Evolutionary conservation across 176 grass and related monocot genomes (phyloP).

Genomic region (Oryza australiensis): DNA sequence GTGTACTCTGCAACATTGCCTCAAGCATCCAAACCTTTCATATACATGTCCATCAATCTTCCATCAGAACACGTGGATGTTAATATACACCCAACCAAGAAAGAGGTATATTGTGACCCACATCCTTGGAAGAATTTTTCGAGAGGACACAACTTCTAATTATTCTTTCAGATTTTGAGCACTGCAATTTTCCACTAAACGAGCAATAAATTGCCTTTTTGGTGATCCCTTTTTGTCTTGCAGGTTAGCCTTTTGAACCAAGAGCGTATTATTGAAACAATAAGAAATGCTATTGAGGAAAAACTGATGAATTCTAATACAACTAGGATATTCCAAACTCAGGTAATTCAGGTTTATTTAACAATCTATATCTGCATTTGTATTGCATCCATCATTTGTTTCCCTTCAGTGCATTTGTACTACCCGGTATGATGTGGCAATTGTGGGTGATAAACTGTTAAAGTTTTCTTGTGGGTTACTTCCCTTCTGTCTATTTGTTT

Average conservation of each 20-base stretch:
- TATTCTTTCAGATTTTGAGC: conserved; percentile 9
- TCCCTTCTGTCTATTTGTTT: background rate
- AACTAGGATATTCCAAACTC: conserved; percentile 87
- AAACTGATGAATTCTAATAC: conserved; percentile 91
- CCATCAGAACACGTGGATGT: conserved; percentile 91
- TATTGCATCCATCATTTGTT: background rate
- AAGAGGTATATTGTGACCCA: conserved; percentile 59
- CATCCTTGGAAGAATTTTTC: background rate
- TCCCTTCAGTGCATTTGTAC: background rate
- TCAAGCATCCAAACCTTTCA: conserved; percentile 94
- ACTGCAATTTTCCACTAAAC: background rate
- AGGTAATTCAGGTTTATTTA: conserved; percentile 55
- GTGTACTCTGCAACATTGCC: conserved; percentile 85
- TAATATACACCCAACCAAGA: conserved; percentile 97
- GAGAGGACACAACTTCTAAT: background rate
- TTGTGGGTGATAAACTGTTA: background rate
- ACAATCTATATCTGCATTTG: conserved; percentile 7
- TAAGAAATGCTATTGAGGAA: conserved; percentile 69
- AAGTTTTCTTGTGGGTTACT: background rate
- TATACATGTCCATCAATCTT: conserved; percentile 96
- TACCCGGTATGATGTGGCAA: background rate
- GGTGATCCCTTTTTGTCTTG: conserved; percentile 29
- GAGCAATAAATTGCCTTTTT: background rate
- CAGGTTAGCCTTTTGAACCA: conserved; percentile 99
- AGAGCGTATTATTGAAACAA: conserved; percentile 81